Evolutionary conservation across 306 rosid genomes (phyloP), one percentile per base, ranked within the genome.

Genomic region (Medicago ruthenica): DNA sequence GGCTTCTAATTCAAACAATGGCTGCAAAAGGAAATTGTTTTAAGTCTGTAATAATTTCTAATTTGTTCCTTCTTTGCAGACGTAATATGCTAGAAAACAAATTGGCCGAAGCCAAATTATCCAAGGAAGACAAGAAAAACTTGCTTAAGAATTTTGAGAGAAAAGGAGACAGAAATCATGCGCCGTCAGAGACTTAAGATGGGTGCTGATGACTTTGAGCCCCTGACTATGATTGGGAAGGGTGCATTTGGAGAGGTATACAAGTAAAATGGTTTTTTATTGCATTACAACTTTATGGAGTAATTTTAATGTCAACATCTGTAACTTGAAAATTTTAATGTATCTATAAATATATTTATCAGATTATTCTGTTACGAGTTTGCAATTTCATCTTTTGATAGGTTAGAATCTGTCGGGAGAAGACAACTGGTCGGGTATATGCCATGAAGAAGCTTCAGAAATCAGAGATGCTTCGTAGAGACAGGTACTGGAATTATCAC

Each of bases 181-280:
- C 97, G 95, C 17, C 83, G 86, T 73, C 90, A 86, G 85, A 84
- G 97, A 67, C 97, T 84, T 84, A 92, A 92, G 83, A 90, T 92
- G 92, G 96, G 97, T 1, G 90, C 86, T n/a, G 96, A 90, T 76
- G 97, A 92, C 85, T 92, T 92, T 65, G 92, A 90, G 75, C 93
- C 86, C 24, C 76, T 92, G 82, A 92, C 96, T 41, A 88, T 92
- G 79, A 92, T 92, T 31, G 97, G 97, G 74, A 88, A 89, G 87
- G 97, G 97, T 67, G 97, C 96, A 59, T 92, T 92, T 75, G 97
- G 97, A 78, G 97, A 92, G 97, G 97, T 92, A 88, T 75, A 50
- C 36, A 4, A 31, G 36, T 31, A 31, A 31, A 31, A 31, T 31
- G 36, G 5, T 31, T 31, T 31, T 31, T 31, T 31, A 31, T 4